Evolutionary conservation across 208 protist species (phyloP), one percentile per base, ranked within the genome.

Genomic region (Acanthamoeba divionensis): DNA sequence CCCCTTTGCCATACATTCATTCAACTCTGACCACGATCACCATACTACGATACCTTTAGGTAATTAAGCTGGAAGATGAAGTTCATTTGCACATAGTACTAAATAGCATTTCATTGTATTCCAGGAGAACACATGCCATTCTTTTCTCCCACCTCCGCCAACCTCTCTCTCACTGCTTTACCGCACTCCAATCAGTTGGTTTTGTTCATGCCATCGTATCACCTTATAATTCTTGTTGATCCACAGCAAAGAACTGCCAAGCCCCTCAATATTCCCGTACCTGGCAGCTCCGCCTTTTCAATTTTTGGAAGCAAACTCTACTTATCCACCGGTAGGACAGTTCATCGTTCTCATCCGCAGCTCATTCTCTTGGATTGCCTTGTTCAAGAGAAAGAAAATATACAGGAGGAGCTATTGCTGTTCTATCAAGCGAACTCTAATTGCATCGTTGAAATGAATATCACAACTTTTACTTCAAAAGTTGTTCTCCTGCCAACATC

Each of bases 1-100:
- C 26, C 85, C 85, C n/a, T 75, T 90, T 26, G n/a, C 41, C 13
- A 82, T 90, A 13, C 85, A 90, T 55, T 63, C 85, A 36, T 90
- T 66, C 52, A 80, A 31, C 5, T 41, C 15, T 54, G 31, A 90
- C 33, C 50, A 75, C 36, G 24, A 26, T 36, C 47, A 6, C 21
- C 73, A 33, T 83, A 45, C 48, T 63, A 33, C 9, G 44, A 75
- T 47, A 12, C 82, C 65, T 13, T 54, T 83, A 6, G 73, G 73
- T 83, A 31, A 31, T 77, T 24, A 29, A 13, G 10, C 12, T 52
- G 5, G 0, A 47, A 15, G 21, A 31, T n/a, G n/a, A n/a, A n/a
- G n/a, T n/a, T n/a, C n/a, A n/a, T n/a, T n/a, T n/a, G n/a, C n/a
- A 79, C 12, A 13, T 6, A 21, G 24, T 31, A 15, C 47, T 52